phyloP scores from a whole-genome alignment of 495 filamentous ascomycete genomes.

The Hypoxylon lienhwacheense region DNA sequence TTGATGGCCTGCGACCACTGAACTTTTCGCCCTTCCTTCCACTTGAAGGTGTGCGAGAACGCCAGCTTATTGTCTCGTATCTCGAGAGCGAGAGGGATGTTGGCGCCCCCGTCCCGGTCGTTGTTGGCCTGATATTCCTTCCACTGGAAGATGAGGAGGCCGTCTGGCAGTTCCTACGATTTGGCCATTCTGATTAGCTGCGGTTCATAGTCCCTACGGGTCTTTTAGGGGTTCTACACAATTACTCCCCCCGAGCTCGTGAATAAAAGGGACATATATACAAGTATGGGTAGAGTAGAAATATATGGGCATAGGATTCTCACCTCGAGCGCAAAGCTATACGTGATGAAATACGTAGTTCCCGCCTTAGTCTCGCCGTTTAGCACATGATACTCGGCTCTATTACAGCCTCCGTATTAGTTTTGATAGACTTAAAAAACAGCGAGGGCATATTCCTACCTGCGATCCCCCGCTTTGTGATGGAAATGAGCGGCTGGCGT shows the following conservation, averaged over 20 bases:
- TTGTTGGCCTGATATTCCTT: constrained; percentile 28
- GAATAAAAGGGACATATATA: background rate
- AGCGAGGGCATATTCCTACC: background rate
- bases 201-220: background rate
- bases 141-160: constrained; percentile 28
- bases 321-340: constrained; percentile 21
- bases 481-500: constrained; percentile 17
- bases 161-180: constrained; percentile 12
- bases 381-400: constrained; percentile 27
- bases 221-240: background rate
- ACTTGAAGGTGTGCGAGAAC: constrained; percentile 18
- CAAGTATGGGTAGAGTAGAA: background rate
- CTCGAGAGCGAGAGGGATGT: constrained; percentile 17
- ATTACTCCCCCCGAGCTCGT: background rate
- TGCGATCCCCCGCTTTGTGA: constrained; percentile 18
- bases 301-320: background rate
- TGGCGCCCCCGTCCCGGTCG: constrained; percentile 18
- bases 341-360: constrained; percentile 29
- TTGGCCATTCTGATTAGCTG: background rate
- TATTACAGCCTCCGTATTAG: constrained; percentile 1
- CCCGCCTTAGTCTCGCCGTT: constrained; percentile 18
- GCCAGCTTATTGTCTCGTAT: constrained; percentile 10
- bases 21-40: constrained; percentile 16
- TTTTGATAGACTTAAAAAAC: background rate
- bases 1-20: constrained; percentile 21